Base-by-base conservation (phyloP, 805 yeast species). In the Teunomyces gatunensis region DNA sequence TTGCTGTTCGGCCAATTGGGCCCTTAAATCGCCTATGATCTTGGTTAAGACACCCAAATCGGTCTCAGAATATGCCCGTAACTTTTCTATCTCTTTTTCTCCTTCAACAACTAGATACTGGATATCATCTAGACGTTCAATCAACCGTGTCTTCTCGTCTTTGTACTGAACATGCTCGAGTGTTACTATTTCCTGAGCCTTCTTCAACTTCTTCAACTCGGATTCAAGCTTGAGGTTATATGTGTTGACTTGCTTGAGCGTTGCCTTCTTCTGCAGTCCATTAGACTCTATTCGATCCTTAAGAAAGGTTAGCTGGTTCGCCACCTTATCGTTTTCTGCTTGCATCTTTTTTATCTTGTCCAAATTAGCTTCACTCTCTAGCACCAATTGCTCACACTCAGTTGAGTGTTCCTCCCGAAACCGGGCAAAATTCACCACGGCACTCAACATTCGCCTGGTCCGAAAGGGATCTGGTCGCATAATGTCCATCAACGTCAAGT, bases 341-440 rank as follows among this genome's bases (percentile, higher is more conserved):
- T 65, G 61, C 11, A 56, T 51, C 40, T 74, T 70, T 45, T 74
- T 69, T 23, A 65, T 54, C 15, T 55, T 58, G 34, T 74, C 77
- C 15, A 80, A 64, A 42, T 78, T 67, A 9, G 70, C 59, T 45
- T 83, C 86, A 50, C 83, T 78, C 39, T 74, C 70, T 5, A 74
- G 68, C 25, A 85, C 80, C 21, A 86, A 68, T 21, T 78, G 79
- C 51, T 84, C 89, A 58, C 87, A 83, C 54, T 85, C 90, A 20
- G 73, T 75, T 61, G 84, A 78, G 49, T 87, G 83, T 53, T 84
- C 89, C 55, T 88, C 95, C 54, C 96, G 76, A 58, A 87, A 89
- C 47, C 92, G 70, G 1, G 95, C 95, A 72, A 81, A 90, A 61
- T 90, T 90, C 18, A 89, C 86, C 43, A 89, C 82, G 0, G 94